These are phyloP conservation scores for Capronia americana DNA, from an alignment of 2,329 filamentous ascomycete genomes.

Conservation along the genomic window DNA sequence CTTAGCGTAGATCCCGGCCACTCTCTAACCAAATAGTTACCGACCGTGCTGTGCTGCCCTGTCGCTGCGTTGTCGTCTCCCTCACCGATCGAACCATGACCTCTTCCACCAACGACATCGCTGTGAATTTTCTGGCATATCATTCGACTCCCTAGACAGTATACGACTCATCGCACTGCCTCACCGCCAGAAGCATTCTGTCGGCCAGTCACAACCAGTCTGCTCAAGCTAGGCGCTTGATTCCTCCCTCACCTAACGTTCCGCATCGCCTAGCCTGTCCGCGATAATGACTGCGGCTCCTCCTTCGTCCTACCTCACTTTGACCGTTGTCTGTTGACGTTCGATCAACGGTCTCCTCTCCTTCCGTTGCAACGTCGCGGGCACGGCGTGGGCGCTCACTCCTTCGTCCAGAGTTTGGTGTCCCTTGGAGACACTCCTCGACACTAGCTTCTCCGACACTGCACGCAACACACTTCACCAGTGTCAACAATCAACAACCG, in stretches of 20 bases:
- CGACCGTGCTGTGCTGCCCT: conserved; percentile 5
- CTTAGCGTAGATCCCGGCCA: conserved; percentile 1
- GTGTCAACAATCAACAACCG: conserved; percentile 17
- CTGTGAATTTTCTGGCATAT: conserved; percentile 12
- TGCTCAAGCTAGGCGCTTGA: conserved; percentile 14
- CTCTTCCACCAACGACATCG: conserved; percentile 20
- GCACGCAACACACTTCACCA: conserved; percentile 2
- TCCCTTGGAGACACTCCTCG: conserved; percentile 16
- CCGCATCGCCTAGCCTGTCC: conserved; percentile 2
- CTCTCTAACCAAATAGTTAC: conserved; percentile 7
- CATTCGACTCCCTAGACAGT: conserved; percentile 16
- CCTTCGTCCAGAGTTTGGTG: conserved; percentile 17
- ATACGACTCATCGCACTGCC: conserved; percentile 9
- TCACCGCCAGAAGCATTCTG: conserved; percentile 17
- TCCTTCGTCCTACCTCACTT: conserved; percentile 23
- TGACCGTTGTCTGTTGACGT: conserved; percentile 34
- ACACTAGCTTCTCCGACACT: conserved; percentile 9
- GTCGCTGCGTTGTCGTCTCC: conserved; percentile 12
- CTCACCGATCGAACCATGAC: conserved; percentile 20
- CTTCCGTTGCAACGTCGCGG: conserved; percentile 29
- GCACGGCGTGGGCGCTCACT: conserved; percentile 29
- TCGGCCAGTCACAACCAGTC: conserved; percentile 23
- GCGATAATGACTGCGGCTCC: conserved; percentile 31
- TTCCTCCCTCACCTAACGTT: conserved; percentile 12
- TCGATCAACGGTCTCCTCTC: conserved; percentile 21